Conservation (phyloP, 2,329 filamentous ascomycete species). For the Penicillium sp. region DNA sequence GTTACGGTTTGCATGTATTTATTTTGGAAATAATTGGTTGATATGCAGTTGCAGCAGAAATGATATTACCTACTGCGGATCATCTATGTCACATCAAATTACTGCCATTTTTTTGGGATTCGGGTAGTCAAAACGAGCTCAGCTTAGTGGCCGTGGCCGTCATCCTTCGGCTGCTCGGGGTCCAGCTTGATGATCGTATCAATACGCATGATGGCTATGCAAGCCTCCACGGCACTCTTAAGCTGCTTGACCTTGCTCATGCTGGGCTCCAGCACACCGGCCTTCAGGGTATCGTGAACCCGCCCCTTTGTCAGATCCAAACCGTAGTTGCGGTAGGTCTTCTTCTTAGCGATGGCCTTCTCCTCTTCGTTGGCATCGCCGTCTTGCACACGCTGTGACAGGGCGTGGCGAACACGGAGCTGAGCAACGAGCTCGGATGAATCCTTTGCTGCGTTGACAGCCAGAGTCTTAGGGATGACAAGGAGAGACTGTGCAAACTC, state of each 20-base stretch:
- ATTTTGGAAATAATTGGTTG: conserved; percentile 10
- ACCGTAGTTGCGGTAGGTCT: conserved; percentile 98
- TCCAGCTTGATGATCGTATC: conserved; percentile 98
- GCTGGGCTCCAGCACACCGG: conserved; percentile 91
- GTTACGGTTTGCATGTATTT: conserved; percentile 6
- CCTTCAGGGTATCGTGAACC: conserved; percentile 90
- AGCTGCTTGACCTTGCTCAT: conserved; percentile 98
- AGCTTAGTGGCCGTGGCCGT: conserved; percentile 77
- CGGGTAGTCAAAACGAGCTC: conserved; percentile 16
- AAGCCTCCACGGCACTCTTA: conserved; percentile 97
- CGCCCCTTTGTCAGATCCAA: conserved; percentile 86
- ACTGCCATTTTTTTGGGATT: conserved; percentile 29
- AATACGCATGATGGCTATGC: conserved; percentile 98
- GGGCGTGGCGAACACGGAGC: conserved; percentile 87
- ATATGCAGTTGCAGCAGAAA: conserved; percentile 22
- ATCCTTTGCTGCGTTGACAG: conserved; percentile 96
- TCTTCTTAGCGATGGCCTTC: conserved; percentile 86
- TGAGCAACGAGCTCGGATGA: conserved; percentile 92
- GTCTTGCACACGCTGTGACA: conserved; percentile 88
- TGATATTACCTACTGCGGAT: conserved; percentile 19
- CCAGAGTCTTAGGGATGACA: conserved; percentile 91
- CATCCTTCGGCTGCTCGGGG: conserved; percentile 78
- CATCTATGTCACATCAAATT: conserved; percentile 35
- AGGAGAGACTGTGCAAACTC: conserved; percentile 96
- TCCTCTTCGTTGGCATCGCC: conserved; percentile 76